Conservation (phyloP, 2,329 filamentous ascomycete species). For the Colletotrichum melonis region DNA sequence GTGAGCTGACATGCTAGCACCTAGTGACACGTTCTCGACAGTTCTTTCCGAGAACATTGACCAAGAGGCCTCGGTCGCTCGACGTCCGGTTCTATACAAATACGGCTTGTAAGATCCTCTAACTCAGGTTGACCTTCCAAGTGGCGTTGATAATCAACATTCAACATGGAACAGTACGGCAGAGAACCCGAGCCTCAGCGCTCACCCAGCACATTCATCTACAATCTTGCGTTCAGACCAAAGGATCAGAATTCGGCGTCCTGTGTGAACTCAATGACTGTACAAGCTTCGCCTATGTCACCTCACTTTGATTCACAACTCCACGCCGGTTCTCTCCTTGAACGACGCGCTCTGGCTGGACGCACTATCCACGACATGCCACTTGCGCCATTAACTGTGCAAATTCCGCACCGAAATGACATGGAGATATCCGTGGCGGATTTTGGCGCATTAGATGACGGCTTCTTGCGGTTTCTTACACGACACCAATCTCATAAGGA, state of each 20-base stretch:
- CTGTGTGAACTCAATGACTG: neutral
- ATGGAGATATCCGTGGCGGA: neutral
- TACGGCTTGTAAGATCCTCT: neutral
- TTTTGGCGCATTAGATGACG: too few species aligned
- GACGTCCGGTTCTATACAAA: neutral
- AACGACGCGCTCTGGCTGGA: neutral
- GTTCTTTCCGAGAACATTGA: neutral
- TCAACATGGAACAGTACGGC: neutral
- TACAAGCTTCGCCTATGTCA: neutral
- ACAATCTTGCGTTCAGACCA: slow-evolving; percentile 3
- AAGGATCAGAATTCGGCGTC: neutral
- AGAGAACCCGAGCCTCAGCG: neutral
- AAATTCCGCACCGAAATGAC: neutral
- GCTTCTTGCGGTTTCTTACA: too few species aligned
- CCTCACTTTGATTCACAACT: neutral
- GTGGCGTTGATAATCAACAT: neutral
- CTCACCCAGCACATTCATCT: slow-evolving; percentile 30
- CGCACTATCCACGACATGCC: neutral
- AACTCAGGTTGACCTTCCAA: neutral
- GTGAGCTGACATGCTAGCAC: neutral
- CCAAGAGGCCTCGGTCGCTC: neutral
- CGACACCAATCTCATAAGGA: neutral
- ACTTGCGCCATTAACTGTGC: neutral
- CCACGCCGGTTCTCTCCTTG: neutral
- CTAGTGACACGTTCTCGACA: neutral